These are phyloP conservation scores for Kodamaea hsintzibuensis DNA, from an alignment of 805 yeast genomes.

Conservation along the genomic window DNA sequence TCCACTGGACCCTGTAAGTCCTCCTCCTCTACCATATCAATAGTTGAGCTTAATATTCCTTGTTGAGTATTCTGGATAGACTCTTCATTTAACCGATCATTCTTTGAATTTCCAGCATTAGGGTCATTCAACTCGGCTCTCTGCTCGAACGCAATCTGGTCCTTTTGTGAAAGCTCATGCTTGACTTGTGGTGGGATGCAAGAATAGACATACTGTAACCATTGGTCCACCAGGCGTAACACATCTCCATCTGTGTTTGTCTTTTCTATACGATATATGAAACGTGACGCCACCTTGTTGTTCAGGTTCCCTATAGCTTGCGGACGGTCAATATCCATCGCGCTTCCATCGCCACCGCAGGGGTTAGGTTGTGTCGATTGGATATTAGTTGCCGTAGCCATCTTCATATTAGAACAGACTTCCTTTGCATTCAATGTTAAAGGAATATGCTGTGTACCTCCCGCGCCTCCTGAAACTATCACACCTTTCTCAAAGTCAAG, in stretches of 20 bases:
- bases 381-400: slow-evolving; percentile 2
- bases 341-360: slow-evolving; percentile 1
- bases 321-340: slow-evolving; percentile 16
- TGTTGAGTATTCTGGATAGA: slow-evolving; percentile 10
- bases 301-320: not conserved
- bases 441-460: slow-evolving; percentile 9
- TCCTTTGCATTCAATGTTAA: slow-evolving; percentile 20
- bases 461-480: slow-evolving; percentile 15
- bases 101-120: not conserved
- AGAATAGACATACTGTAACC: slow-evolving; percentile 22
- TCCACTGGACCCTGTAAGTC: slow-evolving; percentile 1
- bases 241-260: slow-evolving; percentile 7
- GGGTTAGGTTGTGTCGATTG: not conserved
- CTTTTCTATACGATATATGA: slow-evolving; percentile 13
- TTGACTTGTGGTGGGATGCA: slow-evolving; percentile 31
- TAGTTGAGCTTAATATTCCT: slow-evolving; percentile 16
- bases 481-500: slow-evolving; percentile 30
- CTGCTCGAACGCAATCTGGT: slow-evolving; percentile 36
- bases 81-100: slow-evolving; percentile 6
- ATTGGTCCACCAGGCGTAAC: slow-evolving; percentile 14
- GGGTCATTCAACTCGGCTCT: slow-evolving; percentile 21
- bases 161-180: slow-evolving; percentile 33
- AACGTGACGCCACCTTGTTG: not conserved
- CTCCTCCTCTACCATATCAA: slow-evolving; percentile 8
- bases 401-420: slow-evolving; percentile 22